Conservation (phyloP, 2,329 filamentous ascomycete genomes). For the Colletotrichum eleusines region DNA sequence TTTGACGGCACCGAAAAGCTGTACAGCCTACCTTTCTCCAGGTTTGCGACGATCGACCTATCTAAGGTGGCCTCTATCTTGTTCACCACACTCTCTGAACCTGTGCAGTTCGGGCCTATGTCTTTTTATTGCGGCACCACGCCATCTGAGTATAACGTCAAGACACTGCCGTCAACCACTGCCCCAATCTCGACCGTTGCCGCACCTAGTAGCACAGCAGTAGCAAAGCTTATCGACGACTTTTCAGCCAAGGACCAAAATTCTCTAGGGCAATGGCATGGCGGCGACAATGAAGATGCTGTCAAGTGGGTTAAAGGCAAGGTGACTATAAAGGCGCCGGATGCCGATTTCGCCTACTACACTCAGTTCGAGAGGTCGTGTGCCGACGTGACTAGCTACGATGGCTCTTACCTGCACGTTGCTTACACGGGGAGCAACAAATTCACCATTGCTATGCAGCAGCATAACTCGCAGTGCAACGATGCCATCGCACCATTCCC, state of each 20-base stretch:
- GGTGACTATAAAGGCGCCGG: conserved; percentile 57
- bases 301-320: conserved; percentile 63
- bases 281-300: conserved; percentile 67
- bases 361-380: conserved; percentile 61
- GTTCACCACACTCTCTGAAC: conserved; percentile 59
- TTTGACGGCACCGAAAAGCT: conserved; percentile 71
- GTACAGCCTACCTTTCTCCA: conserved; percentile 68
- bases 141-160: conserved; percentile 60
- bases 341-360: conserved; percentile 68
- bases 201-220: conserved; percentile 62
- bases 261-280: conserved; percentile 74
- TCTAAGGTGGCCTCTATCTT: conserved; percentile 65
- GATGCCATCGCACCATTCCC: conserved; percentile 69
- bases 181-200: conserved; percentile 61
- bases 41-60: conserved; percentile 62
- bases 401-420: conserved; percentile 73
- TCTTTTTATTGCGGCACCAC: conserved; percentile 68
- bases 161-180: conserved; percentile 54
- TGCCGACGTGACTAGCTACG: conserved; percentile 66
- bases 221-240: conserved; percentile 69
- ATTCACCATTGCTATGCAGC: conserved; percentile 74
- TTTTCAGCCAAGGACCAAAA: conserved; percentile 68
- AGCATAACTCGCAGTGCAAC: conserved; percentile 73
- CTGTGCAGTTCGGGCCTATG: conserved; percentile 67
- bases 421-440: conserved; percentile 71